These are phyloP conservation scores for Lagenidium giganteum DNA, from an alignment of 352 stramenopile genomes.

Conservation along the genomic window DNA sequence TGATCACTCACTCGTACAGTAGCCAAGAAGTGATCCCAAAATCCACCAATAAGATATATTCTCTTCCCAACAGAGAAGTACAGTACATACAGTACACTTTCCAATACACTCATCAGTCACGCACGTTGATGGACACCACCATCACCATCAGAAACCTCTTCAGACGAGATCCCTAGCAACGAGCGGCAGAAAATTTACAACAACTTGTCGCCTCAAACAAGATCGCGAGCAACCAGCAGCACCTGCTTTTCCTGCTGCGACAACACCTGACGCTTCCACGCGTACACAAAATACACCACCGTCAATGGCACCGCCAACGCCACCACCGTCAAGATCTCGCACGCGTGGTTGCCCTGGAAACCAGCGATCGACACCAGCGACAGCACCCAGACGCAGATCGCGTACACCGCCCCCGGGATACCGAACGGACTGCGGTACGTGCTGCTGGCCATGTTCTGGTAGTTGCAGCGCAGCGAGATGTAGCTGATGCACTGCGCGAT, in stretches of 20 bases:
- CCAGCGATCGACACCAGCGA: conserved; percentile 1
- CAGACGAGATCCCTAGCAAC: too few relatives aligned
- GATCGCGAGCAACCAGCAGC: conserved; percentile 9
- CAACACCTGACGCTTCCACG: conserved; percentile 18
- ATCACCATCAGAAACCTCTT: too few relatives aligned
- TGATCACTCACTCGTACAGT: too few relatives aligned
- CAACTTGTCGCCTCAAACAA: too few relatives aligned
- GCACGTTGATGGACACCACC: too few relatives aligned
- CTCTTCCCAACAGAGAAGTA: too few relatives aligned
- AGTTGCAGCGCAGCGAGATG: conserved; percentile 14
- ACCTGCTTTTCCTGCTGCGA: conserved; percentile 19
- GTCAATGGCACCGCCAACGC: conserved; percentile 1
- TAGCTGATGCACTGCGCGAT: conserved; percentile 23
- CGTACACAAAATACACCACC: conserved; percentile 12
- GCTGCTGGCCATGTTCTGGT: conserved; percentile 12
- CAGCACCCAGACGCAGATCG: conserved; percentile 11
- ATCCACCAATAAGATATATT: too few relatives aligned
- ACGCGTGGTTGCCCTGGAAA: conserved; percentile 9
- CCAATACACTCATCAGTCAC: too few relatives aligned
- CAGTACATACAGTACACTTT: too few relatives aligned
- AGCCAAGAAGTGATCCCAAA: too few relatives aligned
- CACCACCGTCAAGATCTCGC: conserved; percentile 5
- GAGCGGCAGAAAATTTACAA: too few relatives aligned
- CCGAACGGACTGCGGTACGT: conserved; percentile 12
- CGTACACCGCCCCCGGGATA: conserved; percentile 6